These are phyloP conservation scores for Trichothecium sympodiale DNA, from an alignment of 2,329 filamentous ascomycete genomes.

Conservation along the genomic window DNA sequence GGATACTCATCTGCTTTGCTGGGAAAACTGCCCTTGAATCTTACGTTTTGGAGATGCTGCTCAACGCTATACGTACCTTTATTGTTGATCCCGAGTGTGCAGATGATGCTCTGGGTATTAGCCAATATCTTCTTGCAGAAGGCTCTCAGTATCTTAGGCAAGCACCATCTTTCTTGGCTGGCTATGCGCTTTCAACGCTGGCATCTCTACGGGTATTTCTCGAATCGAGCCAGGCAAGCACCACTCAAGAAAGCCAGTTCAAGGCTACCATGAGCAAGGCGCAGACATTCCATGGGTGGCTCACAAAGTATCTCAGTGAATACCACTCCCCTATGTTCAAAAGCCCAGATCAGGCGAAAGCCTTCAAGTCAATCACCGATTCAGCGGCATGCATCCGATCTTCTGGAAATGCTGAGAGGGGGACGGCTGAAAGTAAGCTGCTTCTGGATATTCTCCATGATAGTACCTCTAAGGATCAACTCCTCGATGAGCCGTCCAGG, in stretches of 20 bases:
- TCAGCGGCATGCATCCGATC: slow-evolving; percentile 57
- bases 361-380: slow-evolving; percentile 56
- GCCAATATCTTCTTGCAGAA: slow-evolving; percentile 67
- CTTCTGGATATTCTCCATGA: slow-evolving; percentile 73
- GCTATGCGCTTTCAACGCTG: slow-evolving; percentile 68
- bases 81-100: slow-evolving; percentile 78
- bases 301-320: slow-evolving; percentile 54
- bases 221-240: slow-evolving; percentile 62
- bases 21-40: slow-evolving; percentile 60
- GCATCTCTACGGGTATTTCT: slow-evolving; percentile 70
- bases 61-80: slow-evolving; percentile 69
- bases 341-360: slow-evolving; percentile 34
- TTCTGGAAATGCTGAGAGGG: slow-evolving; percentile 57
- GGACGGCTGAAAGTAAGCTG: slow-evolving; percentile 67
- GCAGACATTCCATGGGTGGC: slow-evolving; percentile 67
- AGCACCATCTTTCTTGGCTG: slow-evolving; percentile 66
- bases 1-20: slow-evolving; percentile 69
- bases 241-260: slow-evolving; percentile 77
- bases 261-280: slow-evolving; percentile 66
- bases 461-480: slow-evolving; percentile 44
- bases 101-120: slow-evolving; percentile 78
- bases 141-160: slow-evolving; percentile 54
- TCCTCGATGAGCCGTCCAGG: slow-evolving; percentile 61
- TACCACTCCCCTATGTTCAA: slow-evolving; percentile 47
- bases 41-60: slow-evolving; percentile 82